Evolutionary conservation across 441 rosid species (phyloP).

Genomic region (Cnidoscolus chayamansa): DNA sequence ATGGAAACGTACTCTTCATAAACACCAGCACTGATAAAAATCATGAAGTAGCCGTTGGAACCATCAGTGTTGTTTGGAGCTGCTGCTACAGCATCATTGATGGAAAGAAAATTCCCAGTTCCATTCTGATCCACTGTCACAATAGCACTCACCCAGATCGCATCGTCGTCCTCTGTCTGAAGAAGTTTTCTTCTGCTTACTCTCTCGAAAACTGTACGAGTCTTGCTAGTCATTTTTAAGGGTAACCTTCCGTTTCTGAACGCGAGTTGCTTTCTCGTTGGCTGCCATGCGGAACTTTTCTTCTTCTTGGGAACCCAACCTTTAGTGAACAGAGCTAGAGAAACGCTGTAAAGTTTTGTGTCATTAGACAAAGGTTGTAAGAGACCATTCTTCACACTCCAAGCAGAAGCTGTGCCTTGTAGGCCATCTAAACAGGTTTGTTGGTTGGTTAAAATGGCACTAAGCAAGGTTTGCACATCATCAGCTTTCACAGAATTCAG

Average conservation of each 20-base stretch:
- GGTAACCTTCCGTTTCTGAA: slow-evolving; percentile 50
- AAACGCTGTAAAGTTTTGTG: slow-evolving; percentile 67
- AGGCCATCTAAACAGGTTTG: slow-evolving; percentile 63
- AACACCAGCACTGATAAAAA: slow-evolving; percentile 62
- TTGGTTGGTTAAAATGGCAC: slow-evolving; percentile 58
- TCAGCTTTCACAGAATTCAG: slow-evolving; percentile 48
- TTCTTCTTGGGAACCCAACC: slow-evolving; percentile 57
- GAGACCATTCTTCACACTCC: slow-evolving; percentile 47
- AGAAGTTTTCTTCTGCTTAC: slow-evolving; percentile 45
- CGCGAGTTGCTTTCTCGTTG: slow-evolving; percentile 23
- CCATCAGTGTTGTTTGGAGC: slow-evolving; percentile 72
- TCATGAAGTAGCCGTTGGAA: slow-evolving; percentile 62
- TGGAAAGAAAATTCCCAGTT: slow-evolving; percentile 63
- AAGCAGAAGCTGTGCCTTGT: slow-evolving; percentile 40
- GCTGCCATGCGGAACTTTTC: slow-evolving; percentile 29
- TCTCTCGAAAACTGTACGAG: slow-evolving; percentile 50
- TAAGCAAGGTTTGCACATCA: slow-evolving; percentile 52
- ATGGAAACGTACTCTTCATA: slow-evolving; percentile 73
- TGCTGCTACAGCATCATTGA: slow-evolving; percentile 56
- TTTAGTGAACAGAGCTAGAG: slow-evolving; percentile 63
- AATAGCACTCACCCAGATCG: slow-evolving; percentile 47
- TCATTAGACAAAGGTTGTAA: slow-evolving; percentile 54
- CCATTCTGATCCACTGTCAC: slow-evolving; percentile 70
- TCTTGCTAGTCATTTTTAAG: slow-evolving; percentile 48
- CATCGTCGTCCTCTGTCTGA: slow-evolving; percentile 18